Base-by-base conservation (phyloP, 164 flowering plant species). In the Stephania cephalantha region DNA sequence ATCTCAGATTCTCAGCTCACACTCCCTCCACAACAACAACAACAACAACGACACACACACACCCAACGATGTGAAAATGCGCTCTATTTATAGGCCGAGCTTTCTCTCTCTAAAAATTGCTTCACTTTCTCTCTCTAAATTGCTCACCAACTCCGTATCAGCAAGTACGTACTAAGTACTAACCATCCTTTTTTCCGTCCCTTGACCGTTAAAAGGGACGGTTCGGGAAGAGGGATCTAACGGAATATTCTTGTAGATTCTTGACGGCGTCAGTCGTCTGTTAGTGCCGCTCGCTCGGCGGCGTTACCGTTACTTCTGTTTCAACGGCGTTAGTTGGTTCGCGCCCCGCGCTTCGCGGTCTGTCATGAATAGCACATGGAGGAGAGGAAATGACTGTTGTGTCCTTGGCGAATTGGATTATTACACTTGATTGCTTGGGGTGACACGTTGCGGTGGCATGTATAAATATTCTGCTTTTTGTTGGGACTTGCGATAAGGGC, bases 291-390 rank as follows among this genome's bases (percentile, higher is more conserved):
- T 64, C 9, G 2, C 1, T 65, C 3, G 68, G 35, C 68, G 25
- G 25, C 25, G 25, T 25, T 25, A 25, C 25, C 25, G 68, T 65
- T 31, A 68, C 5, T 4, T n/a, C 70, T 17, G 6, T 31, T 68
- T 35, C 48, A 17, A 68, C 70, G 70, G 70, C 44, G 70, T 68
- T 31, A 68, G 46, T 35, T 68, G 46, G 70, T 20, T 42, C 42
- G 46, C 42, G 42, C 42, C 4, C 4, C 42, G 42, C 42, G 42
- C 42, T 35, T 35, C 42, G 42, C 20, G 68, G 68, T 65, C 68
- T 30, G 68, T 65, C 12, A 35, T 42, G 13, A 35, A 68, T 31
- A 68, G 70, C 48, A 68, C 70, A 42, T 8, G 35, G 70, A 35
- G 20, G 1, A 17, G 46, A 17, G 4, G 18, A 68, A 68, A 35